Conservation (phyloP, 257 asterid genomes). For the Verbascum thapsus region DNA sequence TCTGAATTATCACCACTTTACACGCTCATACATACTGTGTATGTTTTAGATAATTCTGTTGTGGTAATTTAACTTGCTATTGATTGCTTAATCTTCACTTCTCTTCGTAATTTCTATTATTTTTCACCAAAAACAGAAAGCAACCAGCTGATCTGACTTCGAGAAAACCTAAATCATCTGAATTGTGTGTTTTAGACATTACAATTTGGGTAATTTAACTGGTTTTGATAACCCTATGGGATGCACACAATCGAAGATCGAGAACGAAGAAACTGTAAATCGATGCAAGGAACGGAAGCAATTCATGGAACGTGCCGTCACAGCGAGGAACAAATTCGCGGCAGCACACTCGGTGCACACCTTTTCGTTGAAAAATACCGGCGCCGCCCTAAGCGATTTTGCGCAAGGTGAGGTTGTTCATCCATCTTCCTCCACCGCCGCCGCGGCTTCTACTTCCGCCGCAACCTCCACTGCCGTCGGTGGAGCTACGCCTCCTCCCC, state of each 20-base stretch:
- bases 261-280: slow-evolving; percentile 79
- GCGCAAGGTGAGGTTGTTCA: slow-evolving; percentile 73
- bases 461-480: slow-evolving; percentile 30
- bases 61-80: too few species aligned
- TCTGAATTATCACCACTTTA: slow-evolving; percentile 5
- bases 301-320: slow-evolving; percentile 81
- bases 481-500: slow-evolving; percentile 39
- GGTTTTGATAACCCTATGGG: slow-evolving; percentile 54
- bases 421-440: slow-evolving; percentile 37
- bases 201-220: too few species aligned
- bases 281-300: slow-evolving; percentile 91
- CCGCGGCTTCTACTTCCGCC: slow-evolving; percentile 16
- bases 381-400: slow-evolving; percentile 92
- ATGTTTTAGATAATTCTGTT: neutral
- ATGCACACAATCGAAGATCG: slow-evolving; percentile 89
- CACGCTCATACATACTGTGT: too few species aligned
- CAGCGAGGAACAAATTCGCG: slow-evolving; percentile 84
- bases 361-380: slow-evolving; percentile 82
- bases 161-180: too few species aligned
- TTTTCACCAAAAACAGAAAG: too few species aligned
- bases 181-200: too few species aligned
- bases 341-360: slow-evolving; percentile 89
- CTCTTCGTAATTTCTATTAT: too few species aligned
- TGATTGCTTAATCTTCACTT: too few species aligned
- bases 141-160: too few species aligned